These are phyloP conservation scores for Chrysoporthe deuterocubensis DNA, from an alignment of 2,329 filamentous ascomycete species.

Conservation along the genomic window DNA sequence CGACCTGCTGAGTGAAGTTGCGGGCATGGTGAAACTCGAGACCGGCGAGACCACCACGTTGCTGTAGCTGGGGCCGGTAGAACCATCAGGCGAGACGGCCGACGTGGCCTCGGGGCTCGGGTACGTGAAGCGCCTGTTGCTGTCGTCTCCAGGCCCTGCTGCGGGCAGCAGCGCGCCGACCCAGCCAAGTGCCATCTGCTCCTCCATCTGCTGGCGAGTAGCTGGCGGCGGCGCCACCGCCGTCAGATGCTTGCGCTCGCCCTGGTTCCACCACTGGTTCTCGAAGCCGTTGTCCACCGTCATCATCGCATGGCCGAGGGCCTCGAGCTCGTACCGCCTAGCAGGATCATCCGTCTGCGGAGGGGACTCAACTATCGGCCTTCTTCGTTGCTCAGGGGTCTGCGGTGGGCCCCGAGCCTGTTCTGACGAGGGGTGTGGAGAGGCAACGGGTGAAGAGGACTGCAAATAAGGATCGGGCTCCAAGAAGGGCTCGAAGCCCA, in stretches of 20 bases:
- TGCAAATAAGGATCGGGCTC: slow-evolving; percentile 36
- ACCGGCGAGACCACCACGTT: slow-evolving; percentile 45
- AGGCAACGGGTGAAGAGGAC: slow-evolving; percentile 29
- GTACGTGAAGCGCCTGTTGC: slow-evolving; percentile 36
- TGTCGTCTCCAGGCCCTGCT: slow-evolving; percentile 14
- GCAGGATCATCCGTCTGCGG: slow-evolving; percentile 40
- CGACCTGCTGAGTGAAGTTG: slow-evolving; percentile 38
- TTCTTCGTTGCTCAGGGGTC: slow-evolving; percentile 13
- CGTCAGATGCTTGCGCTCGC: slow-evolving; percentile 33
- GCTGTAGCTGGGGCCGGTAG: slow-evolving; percentile 15
- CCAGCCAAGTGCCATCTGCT: slow-evolving; percentile 37
- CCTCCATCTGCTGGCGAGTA: slow-evolving; percentile 32
- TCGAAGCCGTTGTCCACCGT: slow-evolving; percentile 63
- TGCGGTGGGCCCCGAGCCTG: not conserved
- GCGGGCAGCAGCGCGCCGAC: slow-evolving; percentile 31
- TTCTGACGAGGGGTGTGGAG: slow-evolving; percentile 5
- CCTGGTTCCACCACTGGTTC: slow-evolving; percentile 62
- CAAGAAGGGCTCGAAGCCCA: slow-evolving; percentile 35
- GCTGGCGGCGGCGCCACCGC: slow-evolving; percentile 32
- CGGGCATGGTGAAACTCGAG: slow-evolving; percentile 37
- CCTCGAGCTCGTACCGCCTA: slow-evolving; percentile 47
- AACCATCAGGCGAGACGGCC: slow-evolving; percentile 28
- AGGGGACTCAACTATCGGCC: slow-evolving; percentile 31
- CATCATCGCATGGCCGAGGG: slow-evolving; percentile 57
- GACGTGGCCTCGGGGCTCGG: slow-evolving; percentile 32